Conservation (phyloP, 1,284 basidiomycete species). For the Melampsora larici-populina region DNA sequence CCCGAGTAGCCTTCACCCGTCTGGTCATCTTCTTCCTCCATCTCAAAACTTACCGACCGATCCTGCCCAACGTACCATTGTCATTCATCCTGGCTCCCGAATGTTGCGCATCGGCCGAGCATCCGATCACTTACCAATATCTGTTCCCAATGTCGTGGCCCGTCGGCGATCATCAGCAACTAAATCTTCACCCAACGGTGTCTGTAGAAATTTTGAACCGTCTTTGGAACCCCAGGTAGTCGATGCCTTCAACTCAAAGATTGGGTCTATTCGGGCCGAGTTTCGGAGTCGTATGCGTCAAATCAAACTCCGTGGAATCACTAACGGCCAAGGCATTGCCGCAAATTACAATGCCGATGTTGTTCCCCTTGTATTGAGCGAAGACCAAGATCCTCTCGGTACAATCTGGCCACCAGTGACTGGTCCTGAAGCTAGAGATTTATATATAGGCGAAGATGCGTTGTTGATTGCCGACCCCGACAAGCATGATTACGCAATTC, state of each 20-base stretch:
- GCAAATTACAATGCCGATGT: slow-evolving; percentile 61
- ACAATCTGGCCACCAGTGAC: slow-evolving; percentile 72
- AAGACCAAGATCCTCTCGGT: slow-evolving; percentile 72
- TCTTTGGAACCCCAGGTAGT: slow-evolving; percentile 49
- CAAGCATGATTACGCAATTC: slow-evolving; percentile 64
- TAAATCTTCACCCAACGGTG: slow-evolving; percentile 2
- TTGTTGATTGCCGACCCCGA: slow-evolving; percentile 68
- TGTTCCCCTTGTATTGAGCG: slow-evolving; percentile 70
- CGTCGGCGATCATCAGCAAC: slow-evolving; percentile 45
- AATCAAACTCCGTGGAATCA: slow-evolving; percentile 75
- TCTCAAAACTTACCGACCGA: slow-evolving; percentile 5
- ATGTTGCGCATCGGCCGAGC: slow-evolving; percentile 82
- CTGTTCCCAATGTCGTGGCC: slow-evolving; percentile 75
- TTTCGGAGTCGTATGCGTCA: slow-evolving; percentile 79
- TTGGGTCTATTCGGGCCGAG: slow-evolving; percentile 68
- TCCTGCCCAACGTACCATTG: slow-evolving; percentile 58
- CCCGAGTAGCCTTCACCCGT: neutral
- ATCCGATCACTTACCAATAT: slow-evolving; percentile 74
- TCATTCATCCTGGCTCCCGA: slow-evolving; percentile 91
- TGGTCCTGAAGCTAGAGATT: slow-evolving; percentile 54
- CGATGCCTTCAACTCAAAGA: slow-evolving; percentile 67
- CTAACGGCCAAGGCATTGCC: slow-evolving; percentile 68
- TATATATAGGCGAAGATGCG: slow-evolving; percentile 72
- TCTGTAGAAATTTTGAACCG: slow-evolving; percentile 24
- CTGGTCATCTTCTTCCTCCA: neutral